Evolutionary conservation across 2,329 filamentous ascomycete genomes (phyloP), one percentile per base, ranked within the genome.

Genomic region (Penicillium sp.): DNA sequence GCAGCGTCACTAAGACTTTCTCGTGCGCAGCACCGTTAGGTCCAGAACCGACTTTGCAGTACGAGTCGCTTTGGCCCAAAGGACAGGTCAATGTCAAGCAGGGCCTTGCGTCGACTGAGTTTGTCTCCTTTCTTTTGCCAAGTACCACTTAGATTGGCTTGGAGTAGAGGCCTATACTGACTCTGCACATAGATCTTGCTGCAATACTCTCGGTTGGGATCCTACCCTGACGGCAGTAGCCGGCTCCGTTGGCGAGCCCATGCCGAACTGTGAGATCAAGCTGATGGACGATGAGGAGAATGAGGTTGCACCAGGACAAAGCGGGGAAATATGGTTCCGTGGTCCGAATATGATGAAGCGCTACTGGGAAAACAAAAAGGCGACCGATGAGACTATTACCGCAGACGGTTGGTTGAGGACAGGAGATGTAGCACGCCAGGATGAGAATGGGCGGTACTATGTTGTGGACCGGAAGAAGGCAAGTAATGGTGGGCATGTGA

Each of bases 381-480:
- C 38, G 10, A 47, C 45, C 18, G 15, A 31, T n/a, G 38, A 42
- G 6, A 28, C 25, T n/a, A 18, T 47, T 9, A 37, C 25, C n/a
- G 3, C 37, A 13, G 45, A 47, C 6, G 45, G 44, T 13, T 46
- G 35, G 39, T 27, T 42, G 20, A 47, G 15, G 31, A 42, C 46
- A 13, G 46, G 46, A 18, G 46, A 47, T 42, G 32, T 47, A 10
- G 39, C 29, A 15, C 25, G 32, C 15, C 46, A 40, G n/a, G 39
- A 38, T 20, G 31, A 47, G 13, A 20, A 28, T 15, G 31, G 32
- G 7, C 38, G 32, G 29, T 42, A 29, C 18, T 42, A 42, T 42
- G 32, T 47, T n/a, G 40, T 43, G 20, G 46, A 47, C 23, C 39
- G 46, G 6, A 43, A 37, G n/a, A 42, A 47, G 39, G 28, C 25